Evolutionary conservation across 192 early-diverging fungal species (phyloP).

Genomic region (Diversispora epigaea): DNA sequence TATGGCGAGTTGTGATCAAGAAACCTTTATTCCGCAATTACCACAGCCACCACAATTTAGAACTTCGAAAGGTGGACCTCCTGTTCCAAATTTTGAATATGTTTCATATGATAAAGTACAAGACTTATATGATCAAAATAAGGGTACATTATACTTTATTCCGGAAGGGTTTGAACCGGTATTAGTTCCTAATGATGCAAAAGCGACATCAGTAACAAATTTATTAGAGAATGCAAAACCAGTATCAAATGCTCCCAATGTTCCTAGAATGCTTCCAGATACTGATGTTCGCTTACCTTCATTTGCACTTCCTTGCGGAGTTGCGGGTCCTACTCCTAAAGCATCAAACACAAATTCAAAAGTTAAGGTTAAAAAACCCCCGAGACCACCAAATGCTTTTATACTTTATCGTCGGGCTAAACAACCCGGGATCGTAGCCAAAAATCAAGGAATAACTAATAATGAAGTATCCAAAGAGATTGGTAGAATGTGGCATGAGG

Average conservation of each 20-base stretch:
- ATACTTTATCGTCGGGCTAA: constrained; percentile 37
- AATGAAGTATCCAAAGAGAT: constrained; percentile 36
- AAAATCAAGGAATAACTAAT: constrained; percentile 31
- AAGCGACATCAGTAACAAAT: constrained; percentile 23
- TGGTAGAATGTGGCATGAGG: constrained; percentile 36
- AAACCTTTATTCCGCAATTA: constrained; percentile 5
- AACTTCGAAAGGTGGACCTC: constrained; percentile 10
- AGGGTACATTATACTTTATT: constrained; percentile 25
- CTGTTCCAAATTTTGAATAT: constrained; percentile 18
- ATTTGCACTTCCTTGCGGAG: constrained; percentile 25
- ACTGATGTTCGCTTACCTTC: constrained; percentile 20
- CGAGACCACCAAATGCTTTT: constrained; percentile 43
- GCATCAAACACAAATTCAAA: not conserved
- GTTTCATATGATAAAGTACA: constrained; percentile 23
- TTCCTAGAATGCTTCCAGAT: constrained; percentile 26
- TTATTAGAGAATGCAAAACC: constrained; percentile 20
- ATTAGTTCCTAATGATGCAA: constrained; percentile 19
- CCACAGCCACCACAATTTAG: constrained; percentile 4
- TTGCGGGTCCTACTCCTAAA: constrained; percentile 15
- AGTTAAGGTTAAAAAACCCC: constrained; percentile 33
- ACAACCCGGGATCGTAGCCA: constrained; percentile 25
- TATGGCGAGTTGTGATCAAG: not conserved
- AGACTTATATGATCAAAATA: constrained; percentile 20
- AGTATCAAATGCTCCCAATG: constrained; percentile 9
- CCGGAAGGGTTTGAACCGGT: constrained; percentile 25